Base-by-base conservation (phyloP, 2,329 filamentous ascomycete species). In the Aspergillus candidus region DNA sequence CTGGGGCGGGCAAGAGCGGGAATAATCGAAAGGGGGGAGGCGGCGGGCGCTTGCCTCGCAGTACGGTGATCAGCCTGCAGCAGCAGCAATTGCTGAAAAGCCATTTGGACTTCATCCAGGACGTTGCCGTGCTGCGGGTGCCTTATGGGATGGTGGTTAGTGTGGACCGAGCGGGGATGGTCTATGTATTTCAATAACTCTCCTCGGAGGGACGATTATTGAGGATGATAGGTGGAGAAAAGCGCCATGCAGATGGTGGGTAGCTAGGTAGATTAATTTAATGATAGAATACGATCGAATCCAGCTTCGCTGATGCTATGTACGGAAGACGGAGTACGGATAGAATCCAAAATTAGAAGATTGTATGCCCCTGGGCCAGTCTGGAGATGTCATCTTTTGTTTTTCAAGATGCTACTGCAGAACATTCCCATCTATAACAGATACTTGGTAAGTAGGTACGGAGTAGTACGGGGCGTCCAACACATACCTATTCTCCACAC, bases 131-230 rank as follows among this genome's bases (percentile, higher is more conserved):
- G 59, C 67, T 98, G 54, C 88, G 96, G 71, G 76, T 80, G 52
- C 93, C 93, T 17, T 96, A 94, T 65, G 86, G 85, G 4, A 96
- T 97, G 88, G 85, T 90, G 30, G 76, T 97, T 39, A 94, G 86
- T 53, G 90, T 86, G 42, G 93, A 98, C 72, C 76, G 91, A 56
- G 86, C 84, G 32, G 93, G 93, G 0, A 83, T 91, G 63, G 82
- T 97, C 36, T 94, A 93, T 74, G 83, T 96, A 41, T 94, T 81
- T 63, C 78, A 79, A 34, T 56, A 33, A 48, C 29, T n/a, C 12
- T 17, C 7, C 4, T 31, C 22, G 18, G 18, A 7, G 18, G 18
- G 18, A 4, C 15, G 22, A 27, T 7, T 27, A 27, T 27, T 10
- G 22, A 7, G 22, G 22, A 7, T 2, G 22, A 3, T 5, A 6